These are phyloP conservation scores for Cercospora sp. DNA, from an alignment of 2,329 filamentous ascomycete genomes.

Conservation along the genomic window DNA sequence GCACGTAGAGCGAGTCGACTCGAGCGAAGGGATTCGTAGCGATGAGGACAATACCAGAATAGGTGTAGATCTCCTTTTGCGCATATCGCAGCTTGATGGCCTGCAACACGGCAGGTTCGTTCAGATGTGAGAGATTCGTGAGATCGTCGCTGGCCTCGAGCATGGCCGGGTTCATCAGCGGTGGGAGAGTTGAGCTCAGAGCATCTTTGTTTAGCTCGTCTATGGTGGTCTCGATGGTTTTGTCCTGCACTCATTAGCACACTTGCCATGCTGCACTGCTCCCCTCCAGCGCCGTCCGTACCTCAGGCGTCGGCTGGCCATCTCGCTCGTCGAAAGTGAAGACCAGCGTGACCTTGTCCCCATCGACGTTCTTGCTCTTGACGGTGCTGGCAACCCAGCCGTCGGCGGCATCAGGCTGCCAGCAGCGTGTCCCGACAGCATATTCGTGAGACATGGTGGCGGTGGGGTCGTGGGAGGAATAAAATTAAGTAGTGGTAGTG, in stretches of 20 bases:
- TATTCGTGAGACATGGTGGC: conserved; percentile 76
- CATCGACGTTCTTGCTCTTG: conserved; percentile 77
- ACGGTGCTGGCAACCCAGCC: conserved; percentile 98
- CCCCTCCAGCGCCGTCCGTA: conserved; percentile 12
- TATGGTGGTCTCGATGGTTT: conserved; percentile 74
- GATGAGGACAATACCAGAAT: conserved; percentile 97
- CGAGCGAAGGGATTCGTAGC: conserved; percentile 97
- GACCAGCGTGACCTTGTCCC: conserved; percentile 81
- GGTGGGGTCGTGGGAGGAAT: conserved; percentile 12
- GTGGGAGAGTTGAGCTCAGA: conserved; percentile 77
- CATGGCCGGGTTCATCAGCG: conserved; percentile 96
- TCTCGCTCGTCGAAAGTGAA: conserved; percentile 75
- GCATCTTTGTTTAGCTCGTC: conserved; percentile 75
- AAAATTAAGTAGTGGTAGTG: background rate
- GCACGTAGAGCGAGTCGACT: conserved; percentile 96
- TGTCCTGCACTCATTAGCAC: conserved; percentile 59
- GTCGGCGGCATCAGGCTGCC: conserved; percentile 94
- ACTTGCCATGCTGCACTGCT: background rate
- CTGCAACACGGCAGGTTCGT: conserved; percentile 96
- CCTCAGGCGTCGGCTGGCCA: conserved; percentile 15
- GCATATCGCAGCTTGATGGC: conserved; percentile 95
- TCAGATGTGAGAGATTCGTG: conserved; percentile 95
- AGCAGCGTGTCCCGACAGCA: conserved; percentile 94
- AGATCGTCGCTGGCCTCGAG: conserved; percentile 98
- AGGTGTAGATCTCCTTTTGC: conserved; percentile 99